A percentile compares a stretch with the other conserved stretches of the same genome.
phyloP scores from a whole-genome alignment of 2,329 filamentous ascomycete genomes.

The Diaporthe eres region DNA sequence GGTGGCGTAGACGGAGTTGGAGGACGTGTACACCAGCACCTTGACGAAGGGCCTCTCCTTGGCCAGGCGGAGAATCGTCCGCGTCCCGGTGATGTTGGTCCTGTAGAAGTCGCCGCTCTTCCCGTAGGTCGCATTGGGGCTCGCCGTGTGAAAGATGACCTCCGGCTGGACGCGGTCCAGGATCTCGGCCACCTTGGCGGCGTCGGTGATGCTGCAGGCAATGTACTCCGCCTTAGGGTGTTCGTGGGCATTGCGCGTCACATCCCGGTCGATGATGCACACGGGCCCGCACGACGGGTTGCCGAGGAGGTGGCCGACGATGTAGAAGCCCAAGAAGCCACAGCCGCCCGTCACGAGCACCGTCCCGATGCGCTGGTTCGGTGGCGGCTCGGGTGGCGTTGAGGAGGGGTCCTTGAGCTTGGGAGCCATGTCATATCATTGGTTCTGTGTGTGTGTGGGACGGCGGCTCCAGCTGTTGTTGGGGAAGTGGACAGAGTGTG shows the following conservation, averaged over 20 bases:
- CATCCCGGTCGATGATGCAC: slow-evolving; percentile 49
- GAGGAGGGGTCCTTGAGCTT: background rate
- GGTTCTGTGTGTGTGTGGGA: background rate
- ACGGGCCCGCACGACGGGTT: slow-evolving; percentile 45
- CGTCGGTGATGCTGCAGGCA: slow-evolving; percentile 47
- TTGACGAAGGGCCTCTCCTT: slow-evolving; percentile 42
- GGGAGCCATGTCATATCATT: slow-evolving; percentile 20
- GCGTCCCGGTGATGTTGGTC: slow-evolving; percentile 52
- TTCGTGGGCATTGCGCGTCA: slow-evolving; percentile 45
- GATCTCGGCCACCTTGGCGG: slow-evolving; percentile 40
- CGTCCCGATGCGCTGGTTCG: slow-evolving; percentile 35
- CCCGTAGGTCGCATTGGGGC: slow-evolving; percentile 47
- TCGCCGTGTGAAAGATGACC: slow-evolving; percentile 52
- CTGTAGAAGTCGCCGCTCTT: slow-evolving; percentile 43
- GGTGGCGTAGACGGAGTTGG: slow-evolving; percentile 48
- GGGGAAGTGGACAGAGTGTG: background rate
- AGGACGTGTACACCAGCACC: slow-evolving; percentile 53
- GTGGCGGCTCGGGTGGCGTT: slow-evolving; percentile 4
- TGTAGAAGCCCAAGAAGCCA: slow-evolving; percentile 52
- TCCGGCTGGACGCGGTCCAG: slow-evolving; percentile 46
- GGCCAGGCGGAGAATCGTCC: slow-evolving; percentile 46
- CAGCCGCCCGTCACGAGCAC: slow-evolving; percentile 52
- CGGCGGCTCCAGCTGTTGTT: background rate
- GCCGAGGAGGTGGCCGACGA: slow-evolving; percentile 48
- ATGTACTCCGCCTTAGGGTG: slow-evolving; percentile 47